Base-by-base conservation (phyloP, 805 yeast genomes). In the Barnettozyma sucrosica region DNA sequence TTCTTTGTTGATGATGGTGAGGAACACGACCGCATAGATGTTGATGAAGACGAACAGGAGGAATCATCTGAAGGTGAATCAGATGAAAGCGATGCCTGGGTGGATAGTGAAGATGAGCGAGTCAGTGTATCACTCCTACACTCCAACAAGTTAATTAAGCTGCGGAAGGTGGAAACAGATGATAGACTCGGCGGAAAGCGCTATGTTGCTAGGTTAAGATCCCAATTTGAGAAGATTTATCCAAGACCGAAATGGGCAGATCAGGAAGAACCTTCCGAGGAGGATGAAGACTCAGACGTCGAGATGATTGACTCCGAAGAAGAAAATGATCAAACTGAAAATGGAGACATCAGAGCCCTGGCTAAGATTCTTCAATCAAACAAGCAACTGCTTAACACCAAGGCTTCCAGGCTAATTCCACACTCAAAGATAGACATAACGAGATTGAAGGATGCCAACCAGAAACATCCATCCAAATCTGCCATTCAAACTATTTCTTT, bases 171-270 rank as follows among this genome's bases (percentile, higher is more conserved):
- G 0, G 82, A 74, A 48, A 64, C 65, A 4, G 92, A 87, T 51
- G 63, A 71, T 11, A 50, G 56, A 2, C 68, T 88, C 13, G 66
- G 68, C 41, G 93, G 95, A 7, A 69, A 62, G 45, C 77, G 81
- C 43, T 88, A 86, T 59, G 68, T 79, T 26, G 62, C 66, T 26
- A 74, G 95, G 58, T 69, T 88, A 51, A 71, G 95, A 61, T 68
- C 85, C 2, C 97, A 93, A 60, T 81, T 77, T 55, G 77, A 76
- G 55, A 76, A 75, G 55, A 68, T 87, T 48, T 87, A 89, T 61
- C 96, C 97, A 33, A 74, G 80, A 54, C 99, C 99, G 3, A 69
- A 73, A 45, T 92, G 99, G 99, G 83, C 65, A n/a, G 70, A 70
- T 51, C 63, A 59, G 14, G 53, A 56, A 3, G 54, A 54, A 10